Conservation (phyloP, 2,329 filamentous ascomycete genomes). For the Colletotrichum viniferum region DNA sequence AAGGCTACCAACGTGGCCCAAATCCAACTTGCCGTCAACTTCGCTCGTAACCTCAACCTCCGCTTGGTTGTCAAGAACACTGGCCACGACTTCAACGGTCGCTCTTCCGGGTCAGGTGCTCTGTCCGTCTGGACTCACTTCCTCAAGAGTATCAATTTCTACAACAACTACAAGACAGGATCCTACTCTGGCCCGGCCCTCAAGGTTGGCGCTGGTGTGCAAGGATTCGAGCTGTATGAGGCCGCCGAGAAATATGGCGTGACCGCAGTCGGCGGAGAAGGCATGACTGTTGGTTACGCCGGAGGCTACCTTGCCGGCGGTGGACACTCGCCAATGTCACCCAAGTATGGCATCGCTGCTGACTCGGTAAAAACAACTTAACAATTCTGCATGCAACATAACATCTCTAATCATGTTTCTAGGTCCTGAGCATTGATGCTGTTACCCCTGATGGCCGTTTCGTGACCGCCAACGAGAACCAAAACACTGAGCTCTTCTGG, state of each 20-base stretch:
- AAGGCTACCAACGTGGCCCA: slow-evolving; percentile 30
- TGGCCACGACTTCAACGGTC: slow-evolving; percentile 36
- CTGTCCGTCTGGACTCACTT: slow-evolving; percentile 42
- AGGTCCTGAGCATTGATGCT: slow-evolving; percentile 47
- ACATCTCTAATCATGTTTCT: slow-evolving; percentile 20
- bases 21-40: slow-evolving; percentile 43
- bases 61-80: slow-evolving; percentile 55
- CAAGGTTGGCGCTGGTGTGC: slow-evolving; percentile 57
- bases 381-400: not conserved
- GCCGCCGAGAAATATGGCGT: slow-evolving; percentile 49
- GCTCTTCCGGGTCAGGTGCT: slow-evolving; percentile 38
- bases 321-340: slow-evolving; percentile 58
- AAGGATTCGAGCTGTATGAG: slow-evolving; percentile 53
- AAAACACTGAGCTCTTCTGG: slow-evolving; percentile 54
- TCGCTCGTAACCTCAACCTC: slow-evolving; percentile 38
- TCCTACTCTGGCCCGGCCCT: slow-evolving; percentile 56
- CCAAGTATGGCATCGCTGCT: slow-evolving; percentile 59
- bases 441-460: slow-evolving; percentile 48
- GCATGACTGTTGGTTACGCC: slow-evolving; percentile 57
- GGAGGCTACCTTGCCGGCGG: slow-evolving; percentile 66
- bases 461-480: slow-evolving; percentile 40
- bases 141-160: slow-evolving; percentile 43
- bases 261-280: slow-evolving; percentile 59
- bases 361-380: slow-evolving; percentile 35
- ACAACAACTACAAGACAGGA: slow-evolving; percentile 37